These are phyloP conservation scores for Cunninghamia lanceolata DNA, from an alignment of 75 land plant species.

Conservation along the genomic window DNA sequence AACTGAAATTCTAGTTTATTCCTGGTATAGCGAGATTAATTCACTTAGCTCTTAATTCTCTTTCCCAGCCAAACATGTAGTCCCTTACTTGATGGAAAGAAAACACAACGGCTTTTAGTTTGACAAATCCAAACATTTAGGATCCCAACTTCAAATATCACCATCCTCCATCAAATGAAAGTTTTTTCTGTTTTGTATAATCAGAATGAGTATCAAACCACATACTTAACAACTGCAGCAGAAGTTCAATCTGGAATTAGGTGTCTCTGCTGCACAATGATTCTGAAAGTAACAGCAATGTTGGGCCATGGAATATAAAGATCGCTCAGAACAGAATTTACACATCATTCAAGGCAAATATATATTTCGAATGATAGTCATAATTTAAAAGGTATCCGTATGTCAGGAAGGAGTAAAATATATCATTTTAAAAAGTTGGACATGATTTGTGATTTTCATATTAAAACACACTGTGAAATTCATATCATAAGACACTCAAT, in stretches of 20 bases:
- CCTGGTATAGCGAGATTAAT: not conserved
- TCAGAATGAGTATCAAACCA: not conserved
- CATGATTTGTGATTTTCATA: not conserved
- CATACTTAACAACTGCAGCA: not conserved
- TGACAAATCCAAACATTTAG: not conserved
- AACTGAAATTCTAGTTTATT: not conserved
- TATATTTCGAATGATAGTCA: not conserved
- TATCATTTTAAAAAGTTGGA: not conserved
- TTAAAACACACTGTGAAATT: not conserved
- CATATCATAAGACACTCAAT: not conserved
- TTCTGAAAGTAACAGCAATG: not conserved
- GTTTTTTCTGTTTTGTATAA: not conserved
- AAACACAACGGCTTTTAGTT: not conserved
- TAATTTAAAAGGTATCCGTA: too few relatives aligned
- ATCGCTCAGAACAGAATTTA: not conserved
- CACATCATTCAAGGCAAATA: not conserved
- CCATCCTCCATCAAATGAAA: not conserved
- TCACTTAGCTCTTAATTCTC: not conserved
- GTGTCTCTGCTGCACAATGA: not conserved
- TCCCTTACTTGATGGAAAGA: not conserved
- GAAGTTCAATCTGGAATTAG: not conserved
- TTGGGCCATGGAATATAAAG: not conserved
- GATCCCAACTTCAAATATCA: not conserved
- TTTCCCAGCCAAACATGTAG: not conserved
- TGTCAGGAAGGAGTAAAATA: not conserved